Conservation (phyloP, 73 alveolate species). For the Paramecium tetraurelia region DNA sequence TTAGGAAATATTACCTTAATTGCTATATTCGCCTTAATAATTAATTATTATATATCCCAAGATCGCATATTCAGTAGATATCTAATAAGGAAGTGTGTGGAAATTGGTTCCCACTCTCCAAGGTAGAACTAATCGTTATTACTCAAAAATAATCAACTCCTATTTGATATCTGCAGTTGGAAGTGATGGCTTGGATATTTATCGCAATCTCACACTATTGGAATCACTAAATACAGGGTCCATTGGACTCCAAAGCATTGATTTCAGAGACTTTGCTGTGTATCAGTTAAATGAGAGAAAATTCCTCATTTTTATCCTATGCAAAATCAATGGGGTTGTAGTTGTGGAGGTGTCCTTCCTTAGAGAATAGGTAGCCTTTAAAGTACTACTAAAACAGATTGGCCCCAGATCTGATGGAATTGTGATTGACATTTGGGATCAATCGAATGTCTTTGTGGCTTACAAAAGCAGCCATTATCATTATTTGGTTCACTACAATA, state of each 20-base stretch:
- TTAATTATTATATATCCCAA: background rate
- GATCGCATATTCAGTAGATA: background rate
- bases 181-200: background rate
- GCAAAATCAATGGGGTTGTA: background rate
- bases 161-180: background rate
- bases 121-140: background rate
- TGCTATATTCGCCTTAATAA: background rate
- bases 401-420: background rate
- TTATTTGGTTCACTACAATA: background rate
- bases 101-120: background rate
- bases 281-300: background rate
- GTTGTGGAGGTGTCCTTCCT: background rate
- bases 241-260: background rate
- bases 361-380: background rate
- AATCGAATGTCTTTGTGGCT: background rate
- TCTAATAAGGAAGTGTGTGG: background rate
- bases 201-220: background rate
- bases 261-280: background rate
- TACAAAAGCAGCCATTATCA: background rate
- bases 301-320: background rate
- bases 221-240: background rate
- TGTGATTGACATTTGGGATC: background rate
- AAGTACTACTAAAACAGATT: background rate
- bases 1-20: background rate
- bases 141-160: background rate